Evolutionary conservation across 2,329 filamentous ascomycete genomes (phyloP), one percentile per base, ranked within the genome.

Genomic region (Hymenoscyphus occultus): DNA sequence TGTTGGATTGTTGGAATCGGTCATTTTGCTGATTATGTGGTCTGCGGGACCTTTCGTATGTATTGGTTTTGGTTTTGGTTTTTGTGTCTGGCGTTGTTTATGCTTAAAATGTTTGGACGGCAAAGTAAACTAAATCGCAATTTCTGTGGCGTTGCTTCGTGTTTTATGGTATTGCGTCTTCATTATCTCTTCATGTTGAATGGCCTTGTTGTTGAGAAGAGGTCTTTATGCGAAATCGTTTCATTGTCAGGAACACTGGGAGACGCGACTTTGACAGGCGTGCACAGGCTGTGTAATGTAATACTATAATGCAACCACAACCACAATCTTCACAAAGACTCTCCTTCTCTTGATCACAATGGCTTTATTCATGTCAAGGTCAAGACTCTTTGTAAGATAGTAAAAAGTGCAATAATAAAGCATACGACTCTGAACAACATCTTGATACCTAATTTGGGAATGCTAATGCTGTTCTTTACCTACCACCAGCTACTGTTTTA

Each of bases 1-100:
- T 70, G 80, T 79, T 71, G 48, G 64, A 59, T 22, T 68, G 59
- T 65, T 64, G 31, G 35, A 6, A 35, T 35, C 22, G 10, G 48
- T 54, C 48, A 54, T 54, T 13, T 54, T 54, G 19, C 19, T 22
- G 19, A 54, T 54, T 54, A 28, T 28, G 48, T 54, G 48, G 48
- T 54, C 48, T 54, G 10, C 9, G n/a, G 48, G 48, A 54, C 19
- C 48, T 54, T 54, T 28, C 19, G 48, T 54, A 19, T 13, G 19
- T 54, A 22, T 22, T 1, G 3, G 45, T 51, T n/a, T 51, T 7
- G n/a, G 19, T n/a, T 28, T 22, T 19, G 10, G 10, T 28, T 22
- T 19, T 54, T 22, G 48, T 22, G n/a, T 5, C 35, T 35, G 35
- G 35, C 9, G 35, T 6, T 35, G 35, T 28, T 28, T 54, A 54